These are phyloP conservation scores for Raphanus raphanistrum DNA, from an alignment of 345 rosid species.

Conservation along the genomic window DNA sequence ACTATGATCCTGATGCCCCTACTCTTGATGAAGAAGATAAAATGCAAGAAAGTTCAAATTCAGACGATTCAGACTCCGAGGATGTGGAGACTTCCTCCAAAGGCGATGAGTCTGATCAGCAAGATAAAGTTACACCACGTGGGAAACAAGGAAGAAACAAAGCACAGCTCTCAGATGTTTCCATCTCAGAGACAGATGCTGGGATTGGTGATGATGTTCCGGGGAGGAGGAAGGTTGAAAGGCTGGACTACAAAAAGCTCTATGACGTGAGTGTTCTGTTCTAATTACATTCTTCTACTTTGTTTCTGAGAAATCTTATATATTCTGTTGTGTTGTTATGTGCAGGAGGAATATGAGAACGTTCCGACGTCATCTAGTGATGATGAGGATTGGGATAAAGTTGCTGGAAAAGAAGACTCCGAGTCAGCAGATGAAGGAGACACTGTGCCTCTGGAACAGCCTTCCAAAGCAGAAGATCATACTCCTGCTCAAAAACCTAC, in stretches of 20 bases:
- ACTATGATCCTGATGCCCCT: conserved; percentile 66
- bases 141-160: conserved; percentile 31
- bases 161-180: conserved; percentile 33
- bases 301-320: conserved; percentile 14
- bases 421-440: conserved; percentile 43
- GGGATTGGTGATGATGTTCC: conserved; percentile 45
- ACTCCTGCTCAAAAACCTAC: conserved; percentile 32
- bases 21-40: conserved; percentile 45
- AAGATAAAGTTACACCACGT: conserved; percentile 33
- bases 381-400: conserved; percentile 63
- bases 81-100: conserved; percentile 47
- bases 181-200: conserved; percentile 43
- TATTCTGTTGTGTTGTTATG: conserved; percentile 30
- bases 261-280: conserved; percentile 64
- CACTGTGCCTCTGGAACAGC: conserved; percentile 30
- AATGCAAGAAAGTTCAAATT: conserved; percentile 61
- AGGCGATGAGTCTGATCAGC: conserved; percentile 39
- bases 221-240: conserved; percentile 56
- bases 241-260: conserved; percentile 89
- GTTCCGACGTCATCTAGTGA: conserved; percentile 49
- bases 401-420: conserved; percentile 36
- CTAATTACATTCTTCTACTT: background rate
- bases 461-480: conserved; percentile 17
- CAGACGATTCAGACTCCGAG: conserved; percentile 85
- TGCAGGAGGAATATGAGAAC: conserved; percentile 77